These are phyloP conservation scores for Quercus gilva DNA, from an alignment of 306 rosid genomes.

Conservation along the genomic window DNA sequence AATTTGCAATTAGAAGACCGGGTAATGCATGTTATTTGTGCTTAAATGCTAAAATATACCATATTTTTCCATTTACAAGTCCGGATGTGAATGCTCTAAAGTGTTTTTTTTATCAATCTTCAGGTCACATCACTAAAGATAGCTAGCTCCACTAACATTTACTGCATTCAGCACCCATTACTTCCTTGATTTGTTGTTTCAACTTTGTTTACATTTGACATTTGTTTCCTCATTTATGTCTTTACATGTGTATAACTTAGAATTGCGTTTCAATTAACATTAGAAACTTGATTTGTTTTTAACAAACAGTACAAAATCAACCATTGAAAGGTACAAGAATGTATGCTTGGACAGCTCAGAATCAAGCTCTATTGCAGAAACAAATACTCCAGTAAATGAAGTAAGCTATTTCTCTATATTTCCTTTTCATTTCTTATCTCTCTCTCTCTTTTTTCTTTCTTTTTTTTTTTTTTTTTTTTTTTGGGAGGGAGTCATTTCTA, in stretches of 20 bases:
- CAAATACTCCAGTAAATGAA: slow-evolving; percentile 88
- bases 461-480: not conserved
- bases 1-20: too few species aligned
- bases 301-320: slow-evolving; percentile 60
- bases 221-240: not conserved
- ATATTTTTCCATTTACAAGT: too few species aligned
- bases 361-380: slow-evolving; percentile 60
- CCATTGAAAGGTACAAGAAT: slow-evolving; percentile 88
- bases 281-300: not conserved
- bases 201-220: not conserved
- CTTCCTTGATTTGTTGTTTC: not conserved
- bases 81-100: not conserved
- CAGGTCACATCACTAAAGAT: not conserved
- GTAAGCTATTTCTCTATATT: slow-evolving; percentile 24
- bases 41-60: too few species aligned
- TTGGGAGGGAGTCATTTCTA: not conserved
- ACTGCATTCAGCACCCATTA: too few species aligned
- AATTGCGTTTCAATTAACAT: not conserved
- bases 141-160: not conserved
- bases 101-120: not conserved
- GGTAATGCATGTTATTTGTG: too few species aligned
- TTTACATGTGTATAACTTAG: not conserved
- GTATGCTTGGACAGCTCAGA: slow-evolving; percentile 71
- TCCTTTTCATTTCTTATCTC: not conserved
- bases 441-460: not conserved